Evolutionary conservation across 2,329 filamentous ascomycete genomes (phyloP).

Genomic region (Aureobasidium subglaciale): DNA sequence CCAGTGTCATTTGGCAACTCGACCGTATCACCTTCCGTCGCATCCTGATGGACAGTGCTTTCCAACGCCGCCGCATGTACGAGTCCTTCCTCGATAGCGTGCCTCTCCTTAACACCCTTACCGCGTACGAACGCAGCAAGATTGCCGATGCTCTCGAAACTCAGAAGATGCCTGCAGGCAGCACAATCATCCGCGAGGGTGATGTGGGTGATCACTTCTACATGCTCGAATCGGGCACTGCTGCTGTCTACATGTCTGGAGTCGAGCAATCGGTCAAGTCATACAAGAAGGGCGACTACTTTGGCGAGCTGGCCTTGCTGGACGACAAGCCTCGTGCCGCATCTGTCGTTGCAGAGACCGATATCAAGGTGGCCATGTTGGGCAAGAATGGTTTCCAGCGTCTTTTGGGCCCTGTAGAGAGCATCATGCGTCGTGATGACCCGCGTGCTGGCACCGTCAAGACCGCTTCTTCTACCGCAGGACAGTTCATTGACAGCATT

Average conservation of each 20-base stretch:
- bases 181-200: slow-evolving; percentile 83
- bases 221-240: slow-evolving; percentile 79
- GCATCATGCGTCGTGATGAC: slow-evolving; percentile 79
- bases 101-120: slow-evolving; percentile 72
- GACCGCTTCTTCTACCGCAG: neutral
- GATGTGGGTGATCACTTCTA: slow-evolving; percentile 90
- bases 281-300: slow-evolving; percentile 91
- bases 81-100: slow-evolving; percentile 95
- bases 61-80: slow-evolving; percentile 92
- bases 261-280: slow-evolving; percentile 62
- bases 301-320: slow-evolving; percentile 87
- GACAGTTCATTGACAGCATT: neutral
- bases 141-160: slow-evolving; percentile 95
- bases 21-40: slow-evolving; percentile 95
- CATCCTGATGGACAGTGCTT: slow-evolving; percentile 96
- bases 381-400: slow-evolving; percentile 94
- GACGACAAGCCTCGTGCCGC: slow-evolving; percentile 92
- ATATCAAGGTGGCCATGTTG: slow-evolving; percentile 87
- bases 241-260: slow-evolving; percentile 77
- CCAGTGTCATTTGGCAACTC: slow-evolving; percentile 84
- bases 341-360: slow-evolving; percentile 72
- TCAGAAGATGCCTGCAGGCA: slow-evolving; percentile 70
- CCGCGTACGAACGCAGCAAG: slow-evolving; percentile 90
- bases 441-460: slow-evolving; percentile 26
- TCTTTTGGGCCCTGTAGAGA: slow-evolving; percentile 83